These are phyloP conservation scores for Saccharomycopsis babjevae DNA, from an alignment of 805 yeast genomes.

Conservation along the genomic window DNA sequence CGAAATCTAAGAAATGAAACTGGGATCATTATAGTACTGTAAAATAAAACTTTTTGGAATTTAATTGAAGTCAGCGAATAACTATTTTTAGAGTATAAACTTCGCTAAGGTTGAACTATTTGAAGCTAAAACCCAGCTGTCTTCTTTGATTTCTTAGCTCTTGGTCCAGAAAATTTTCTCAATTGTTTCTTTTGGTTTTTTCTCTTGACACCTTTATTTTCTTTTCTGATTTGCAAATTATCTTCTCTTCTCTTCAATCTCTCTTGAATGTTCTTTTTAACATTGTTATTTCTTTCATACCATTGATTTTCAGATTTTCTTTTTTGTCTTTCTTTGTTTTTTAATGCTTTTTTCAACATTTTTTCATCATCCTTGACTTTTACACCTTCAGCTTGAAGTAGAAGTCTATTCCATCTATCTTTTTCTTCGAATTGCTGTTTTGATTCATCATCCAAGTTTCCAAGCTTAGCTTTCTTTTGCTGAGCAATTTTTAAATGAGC, in stretches of 20 bases:
- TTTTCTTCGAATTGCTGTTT: conserved; percentile 56
- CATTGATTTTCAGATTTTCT: conserved; percentile 84
- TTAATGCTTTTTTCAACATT: conserved; percentile 74
- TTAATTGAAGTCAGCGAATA: background rate
- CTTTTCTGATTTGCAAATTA: conserved; percentile 75
- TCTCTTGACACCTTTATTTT: conserved; percentile 71
- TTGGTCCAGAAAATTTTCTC: conserved; percentile 36
- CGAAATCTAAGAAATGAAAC: too few relatives aligned
- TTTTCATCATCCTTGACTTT: conserved; percentile 87
- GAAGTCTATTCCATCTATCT: conserved; percentile 74
- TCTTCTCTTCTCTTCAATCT: conserved; percentile 86
- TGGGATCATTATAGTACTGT: too few relatives aligned
- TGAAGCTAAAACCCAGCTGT: conserved; percentile 16
- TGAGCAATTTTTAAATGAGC: conserved; percentile 75
- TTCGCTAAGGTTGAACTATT: too few relatives aligned
- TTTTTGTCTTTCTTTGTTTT: conserved; percentile 73
- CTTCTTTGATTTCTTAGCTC: conserved; percentile 16
- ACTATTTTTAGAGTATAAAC: too few relatives aligned
- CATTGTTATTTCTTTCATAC: conserved; percentile 79
- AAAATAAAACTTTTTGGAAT: background rate
- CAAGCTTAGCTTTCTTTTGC: conserved; percentile 55
- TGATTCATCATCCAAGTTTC: conserved; percentile 47
- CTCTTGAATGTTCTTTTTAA: conserved; percentile 61
- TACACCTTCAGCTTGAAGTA: conserved; percentile 80
- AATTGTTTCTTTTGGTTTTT: conserved; percentile 62